Evolutionary conservation across 768 basidiomycete species (phyloP).

Genomic region (Pleurotus ostreatus): DNA sequence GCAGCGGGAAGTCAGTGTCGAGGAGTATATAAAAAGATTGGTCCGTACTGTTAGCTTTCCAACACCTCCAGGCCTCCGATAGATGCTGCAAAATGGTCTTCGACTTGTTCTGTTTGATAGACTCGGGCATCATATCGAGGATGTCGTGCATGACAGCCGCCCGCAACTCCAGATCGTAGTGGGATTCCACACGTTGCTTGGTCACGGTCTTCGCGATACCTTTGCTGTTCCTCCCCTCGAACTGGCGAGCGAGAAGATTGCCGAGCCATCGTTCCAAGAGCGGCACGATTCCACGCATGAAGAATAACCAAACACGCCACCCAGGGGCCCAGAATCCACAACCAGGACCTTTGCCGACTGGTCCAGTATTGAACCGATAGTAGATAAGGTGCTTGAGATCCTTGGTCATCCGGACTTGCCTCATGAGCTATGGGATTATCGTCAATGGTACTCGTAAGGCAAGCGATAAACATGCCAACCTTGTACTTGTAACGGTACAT

Average conservation of each 20-base stretch:
- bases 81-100: constrained; percentile 98
- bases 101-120: constrained; percentile 99
- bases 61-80: constrained; percentile 98
- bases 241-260: constrained; percentile 95
- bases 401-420: constrained; percentile 99
- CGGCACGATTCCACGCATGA: constrained; percentile 98
- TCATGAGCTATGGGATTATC: constrained; percentile 68
- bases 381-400: constrained; percentile 98
- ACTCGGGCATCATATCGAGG: constrained; percentile 99
- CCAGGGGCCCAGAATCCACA: constrained; percentile 99
- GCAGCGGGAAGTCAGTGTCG: neutral
- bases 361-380: constrained; percentile 99
- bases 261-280: constrained; percentile 97
- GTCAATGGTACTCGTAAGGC: constrained; percentile 6
- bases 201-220: constrained; percentile 98
- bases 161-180: constrained; percentile 94
- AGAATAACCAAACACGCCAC: constrained; percentile 99
- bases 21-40: no score
- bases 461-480: constrained; percentile 33
- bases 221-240: constrained; percentile 96
- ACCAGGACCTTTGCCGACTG: constrained; percentile 98
- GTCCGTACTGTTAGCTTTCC: constrained; percentile 84
- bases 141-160: constrained; percentile 99
- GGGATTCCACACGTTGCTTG: constrained; percentile 98
- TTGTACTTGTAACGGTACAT: constrained; percentile 99